Conservation (phyloP, 129 eudicot species). For the Smallanthus sonchifolius region DNA sequence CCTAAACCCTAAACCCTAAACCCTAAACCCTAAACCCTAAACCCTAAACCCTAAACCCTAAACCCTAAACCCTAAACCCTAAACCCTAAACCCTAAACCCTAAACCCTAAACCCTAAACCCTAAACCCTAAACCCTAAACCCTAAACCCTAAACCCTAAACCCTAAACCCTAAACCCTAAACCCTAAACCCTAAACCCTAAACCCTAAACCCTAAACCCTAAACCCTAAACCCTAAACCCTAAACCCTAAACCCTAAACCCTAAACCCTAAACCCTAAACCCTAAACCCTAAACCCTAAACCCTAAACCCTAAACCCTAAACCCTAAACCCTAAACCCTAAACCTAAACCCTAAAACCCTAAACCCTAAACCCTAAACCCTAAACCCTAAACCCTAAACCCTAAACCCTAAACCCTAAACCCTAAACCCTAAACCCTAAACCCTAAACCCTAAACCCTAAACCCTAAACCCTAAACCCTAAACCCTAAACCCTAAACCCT, state of each 20-base stretch:
- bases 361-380: constrained; percentile 1
- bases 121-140: background rate
- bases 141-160: background rate
- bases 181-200: background rate
- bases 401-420: background rate
- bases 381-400: background rate
- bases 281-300: constrained; percentile 14
- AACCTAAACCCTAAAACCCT: background rate
- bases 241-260: constrained; percentile 14
- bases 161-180: background rate
- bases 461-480: background rate
- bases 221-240: constrained; percentile 20
- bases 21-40: background rate
- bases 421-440: background rate
- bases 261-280: constrained; percentile 14
- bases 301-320: background rate
- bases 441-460: background rate
- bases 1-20: background rate
- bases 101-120: background rate
- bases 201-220: constrained; percentile 14
- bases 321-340: constrained; percentile 1
- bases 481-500: background rate
- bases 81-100: background rate
- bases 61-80: background rate
- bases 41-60: background rate